These are phyloP conservation scores for Ganoderma sp. DNA, from an alignment of 1,284 basidiomycete genomes.

Conservation along the genomic window DNA sequence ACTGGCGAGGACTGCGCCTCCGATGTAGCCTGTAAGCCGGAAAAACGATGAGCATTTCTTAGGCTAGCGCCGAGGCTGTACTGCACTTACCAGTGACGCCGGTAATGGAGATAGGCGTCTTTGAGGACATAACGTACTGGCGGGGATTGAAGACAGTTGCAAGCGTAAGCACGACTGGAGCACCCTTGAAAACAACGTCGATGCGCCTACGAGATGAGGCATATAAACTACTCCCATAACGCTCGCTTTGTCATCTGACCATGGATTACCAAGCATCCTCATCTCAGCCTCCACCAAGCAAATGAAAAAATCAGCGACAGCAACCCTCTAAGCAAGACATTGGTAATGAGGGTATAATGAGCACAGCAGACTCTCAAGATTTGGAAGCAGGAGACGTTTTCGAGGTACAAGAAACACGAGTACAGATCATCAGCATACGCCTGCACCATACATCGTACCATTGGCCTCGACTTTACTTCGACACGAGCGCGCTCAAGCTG, in stretches of 20 bases:
- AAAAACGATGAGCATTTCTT: too few relatives aligned
- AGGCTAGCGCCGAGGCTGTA: too few relatives aligned
- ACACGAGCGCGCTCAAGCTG: constrained; percentile 1
- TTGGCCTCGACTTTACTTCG: background rate
- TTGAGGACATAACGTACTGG: constrained; percentile 1
- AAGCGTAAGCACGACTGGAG: background rate
- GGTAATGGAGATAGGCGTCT: constrained; percentile 30
- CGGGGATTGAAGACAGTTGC: background rate
- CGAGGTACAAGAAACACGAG: constrained; percentile 24
- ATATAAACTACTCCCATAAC: background rate
- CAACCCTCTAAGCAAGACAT: too few relatives aligned
- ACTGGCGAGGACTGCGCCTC: constrained; percentile 35
- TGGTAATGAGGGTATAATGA: constrained; percentile 5
- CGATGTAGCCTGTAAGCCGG: constrained; percentile 36
- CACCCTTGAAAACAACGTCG: background rate
- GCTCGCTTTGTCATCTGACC: background rate
- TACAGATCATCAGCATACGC: constrained; percentile 16
- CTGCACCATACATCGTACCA: constrained; percentile 17
- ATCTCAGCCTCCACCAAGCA: too few relatives aligned
- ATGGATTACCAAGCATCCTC: background rate
- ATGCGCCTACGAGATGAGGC: background rate
- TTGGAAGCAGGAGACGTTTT: constrained; percentile 23
- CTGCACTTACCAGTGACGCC: constrained; percentile 32
- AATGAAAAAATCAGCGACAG: too few relatives aligned
- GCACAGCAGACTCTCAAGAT: constrained; percentile 16